phyloP scores from a whole-genome alignment of 345 rosid species.

The Aurinia saxatilis region DNA sequence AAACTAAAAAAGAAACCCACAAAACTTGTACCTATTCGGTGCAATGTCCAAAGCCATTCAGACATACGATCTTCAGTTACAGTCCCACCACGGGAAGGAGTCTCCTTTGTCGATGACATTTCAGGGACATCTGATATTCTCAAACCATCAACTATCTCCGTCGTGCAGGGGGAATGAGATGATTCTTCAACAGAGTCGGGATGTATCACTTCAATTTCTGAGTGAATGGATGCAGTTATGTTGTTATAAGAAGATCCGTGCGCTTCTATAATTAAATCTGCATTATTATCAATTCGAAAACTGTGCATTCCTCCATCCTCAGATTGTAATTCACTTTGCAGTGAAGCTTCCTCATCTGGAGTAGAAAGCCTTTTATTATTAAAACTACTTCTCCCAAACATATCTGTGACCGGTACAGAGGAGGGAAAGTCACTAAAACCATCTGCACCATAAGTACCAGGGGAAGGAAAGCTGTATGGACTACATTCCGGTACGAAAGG shows the following conservation, averaged over 20 bases:
- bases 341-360: slow-evolving; percentile 26
- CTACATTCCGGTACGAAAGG: slow-evolving; percentile 31
- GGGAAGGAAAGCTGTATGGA: slow-evolving; percentile 26
- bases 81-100: slow-evolving; percentile 29
- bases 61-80: slow-evolving; percentile 44
- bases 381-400: slow-evolving; percentile 45
- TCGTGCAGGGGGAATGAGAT: slow-evolving; percentile 30
- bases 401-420: slow-evolving; percentile 47
- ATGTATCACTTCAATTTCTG: slow-evolving; percentile 47
- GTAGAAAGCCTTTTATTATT: slow-evolving; percentile 26
- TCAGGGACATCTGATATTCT: slow-evolving; percentile 50
- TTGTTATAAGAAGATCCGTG: slow-evolving; percentile 28
- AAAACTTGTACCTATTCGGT: slow-evolving; percentile 49
- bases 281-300: slow-evolving; percentile 54
- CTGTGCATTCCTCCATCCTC: slow-evolving; percentile 55
- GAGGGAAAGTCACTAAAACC: slow-evolving; percentile 45
- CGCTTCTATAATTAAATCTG: slow-evolving; percentile 52
- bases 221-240: slow-evolving; percentile 19
- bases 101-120: slow-evolving; percentile 34
- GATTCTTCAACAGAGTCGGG: slow-evolving; percentile 28
- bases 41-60: slow-evolving; percentile 84
- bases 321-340: slow-evolving; percentile 26
- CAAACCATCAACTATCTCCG: slow-evolving; percentile 36
- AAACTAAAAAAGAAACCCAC: background rate
- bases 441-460: slow-evolving; percentile 33